Evolutionary conservation across 805 yeast genomes (phyloP), one percentile per base, ranked within the genome.

Genomic region (Metschnikowia borealis): DNA sequence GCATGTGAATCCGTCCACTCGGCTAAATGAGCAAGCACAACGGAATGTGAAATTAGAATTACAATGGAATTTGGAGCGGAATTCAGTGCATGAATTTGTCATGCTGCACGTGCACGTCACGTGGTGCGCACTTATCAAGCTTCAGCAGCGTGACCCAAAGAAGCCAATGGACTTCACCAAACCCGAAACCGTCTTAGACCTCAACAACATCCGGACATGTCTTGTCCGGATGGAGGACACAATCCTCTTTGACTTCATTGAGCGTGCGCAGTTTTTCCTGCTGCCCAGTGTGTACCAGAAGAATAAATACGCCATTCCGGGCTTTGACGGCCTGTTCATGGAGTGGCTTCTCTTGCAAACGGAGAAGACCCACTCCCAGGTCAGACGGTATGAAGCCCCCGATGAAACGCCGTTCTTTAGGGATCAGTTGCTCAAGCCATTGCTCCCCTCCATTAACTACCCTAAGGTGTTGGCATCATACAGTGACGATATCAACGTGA

Each of bases 221-320:
- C 75, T 94, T 43, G 84, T 91, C 37, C 81, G 96, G 48, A 89
- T 94, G 97, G 99, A 94, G 64, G 98, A 94, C 68, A 87, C 97
- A 6, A 90, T 94, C 59, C 86, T 94, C 54, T 94, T 91, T 75
- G 87, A 85, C 50, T 80, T 94, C 58, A 91, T 94, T 53, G 99
- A 94, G 67, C 78, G 99, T 56, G 88, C 97, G 2, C 96, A 92
- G 70, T 92, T 89, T 63, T 83, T 75, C 58, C 78, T 79, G 31
- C 83, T 89, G 47, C 85, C 87, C 1, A 78, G 87, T 15, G 89
- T 90, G 7, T 94, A 94, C 69, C 76, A 78, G 58, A 58, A 63
- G 10, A 76, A 81, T 56, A 79, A 79, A 54, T 81, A 73, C 53
- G 68, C 74, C 5, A 82, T 90, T 35, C 87, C 88, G 4, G 73